Evolutionary conservation across 1,284 basidiomycete species (phyloP).

Genomic region (Erythrobasidium hasegawianum): DNA sequence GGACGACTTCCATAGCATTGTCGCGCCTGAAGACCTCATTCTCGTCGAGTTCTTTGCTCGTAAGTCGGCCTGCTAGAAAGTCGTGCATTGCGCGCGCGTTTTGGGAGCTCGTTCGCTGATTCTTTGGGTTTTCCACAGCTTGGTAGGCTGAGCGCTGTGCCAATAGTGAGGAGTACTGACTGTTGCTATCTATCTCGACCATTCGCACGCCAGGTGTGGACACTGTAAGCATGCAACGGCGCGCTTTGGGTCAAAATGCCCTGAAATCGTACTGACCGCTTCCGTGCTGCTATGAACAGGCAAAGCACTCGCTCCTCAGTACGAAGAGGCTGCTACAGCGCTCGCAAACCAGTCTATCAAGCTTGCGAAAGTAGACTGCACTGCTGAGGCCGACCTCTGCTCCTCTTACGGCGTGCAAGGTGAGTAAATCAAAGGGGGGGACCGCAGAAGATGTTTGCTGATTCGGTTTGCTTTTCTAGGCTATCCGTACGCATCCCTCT

Average conservation of each 20-base stretch:
- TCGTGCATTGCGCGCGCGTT: not conserved
- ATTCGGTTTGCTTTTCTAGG: conserved; percentile 57
- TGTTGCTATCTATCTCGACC: not conserved
- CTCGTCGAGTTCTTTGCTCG: conserved; percentile 96
- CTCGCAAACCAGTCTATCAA: conserved; percentile 86
- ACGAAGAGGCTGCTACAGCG: conserved; percentile 89
- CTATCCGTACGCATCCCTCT: conserved; percentile 68
- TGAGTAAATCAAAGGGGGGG: not conserved
- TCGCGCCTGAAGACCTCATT: conserved; percentile 69
- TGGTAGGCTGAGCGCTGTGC: not conserved
- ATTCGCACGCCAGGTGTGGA: conserved; percentile 37
- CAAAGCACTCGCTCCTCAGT: conserved; percentile 70
- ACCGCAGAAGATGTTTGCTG: conserved; percentile 55
- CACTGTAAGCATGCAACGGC: conserved; percentile 64
- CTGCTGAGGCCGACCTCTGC: conserved; percentile 77
- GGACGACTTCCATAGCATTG: conserved; percentile 64
- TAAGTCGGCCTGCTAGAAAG: conserved; percentile 63
- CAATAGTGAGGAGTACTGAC: not conserved
- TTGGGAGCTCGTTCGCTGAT: not conserved
- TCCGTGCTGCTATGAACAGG: too few species aligned
- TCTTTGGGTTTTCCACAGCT: not conserved
- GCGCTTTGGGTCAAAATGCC: not conserved
- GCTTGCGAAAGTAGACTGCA: conserved; percentile 70
- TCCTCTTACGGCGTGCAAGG: conserved; percentile 45
- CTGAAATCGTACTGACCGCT: not conserved